phyloP scores from a whole-genome alignment of 1,284 basidiomycete species.

The Ustilago tritici region DNA sequence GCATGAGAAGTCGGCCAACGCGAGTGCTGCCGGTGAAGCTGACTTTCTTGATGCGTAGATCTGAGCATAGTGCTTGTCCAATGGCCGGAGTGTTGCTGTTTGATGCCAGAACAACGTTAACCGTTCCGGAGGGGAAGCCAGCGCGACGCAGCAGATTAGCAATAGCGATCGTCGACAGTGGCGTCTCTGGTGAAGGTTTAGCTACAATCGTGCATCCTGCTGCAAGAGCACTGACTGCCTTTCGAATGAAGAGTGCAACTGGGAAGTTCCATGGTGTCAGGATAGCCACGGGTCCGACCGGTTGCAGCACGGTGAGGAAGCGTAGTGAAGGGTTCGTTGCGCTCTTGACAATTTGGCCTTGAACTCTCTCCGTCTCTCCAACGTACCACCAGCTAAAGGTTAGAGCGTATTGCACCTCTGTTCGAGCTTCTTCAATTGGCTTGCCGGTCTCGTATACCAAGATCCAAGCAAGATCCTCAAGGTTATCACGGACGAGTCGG shows the following conservation, averaged over 20 bases:
- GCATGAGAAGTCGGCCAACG: slow-evolving; percentile 91
- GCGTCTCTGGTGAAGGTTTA: slow-evolving; percentile 95
- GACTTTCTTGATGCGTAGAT: slow-evolving; percentile 81
- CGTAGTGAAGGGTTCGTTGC: slow-evolving; percentile 79
- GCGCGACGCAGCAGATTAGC: slow-evolving; percentile 85
- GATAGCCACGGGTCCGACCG: slow-evolving; percentile 76
- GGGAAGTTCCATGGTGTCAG: slow-evolving; percentile 70
- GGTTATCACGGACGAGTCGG: slow-evolving; percentile 54
- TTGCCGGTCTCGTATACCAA: slow-evolving; percentile 69
- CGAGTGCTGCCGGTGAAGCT: slow-evolving; percentile 93
- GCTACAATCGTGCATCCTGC: slow-evolving; percentile 95
- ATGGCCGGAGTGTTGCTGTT: slow-evolving; percentile 78
- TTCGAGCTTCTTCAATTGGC: slow-evolving; percentile 60
- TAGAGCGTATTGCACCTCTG: slow-evolving; percentile 65
- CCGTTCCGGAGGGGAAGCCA: slow-evolving; percentile 91
- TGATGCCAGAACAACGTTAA: slow-evolving; percentile 90
- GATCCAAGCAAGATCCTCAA: slow-evolving; percentile 66
- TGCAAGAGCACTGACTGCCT: slow-evolving; percentile 87
- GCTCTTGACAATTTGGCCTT: slow-evolving; percentile 81
- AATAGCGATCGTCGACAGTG: slow-evolving; percentile 89
- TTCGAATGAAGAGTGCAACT: slow-evolving; percentile 79
- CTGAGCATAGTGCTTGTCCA: slow-evolving; percentile 75
- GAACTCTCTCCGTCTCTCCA: slow-evolving; percentile 61
- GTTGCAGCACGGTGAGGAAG: slow-evolving; percentile 89
- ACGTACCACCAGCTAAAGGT: slow-evolving; percentile 68